These are phyloP conservation scores for Gigaspora rosea DNA, from an alignment of 192 early-diverging fungal genomes.

Conservation along the genomic window DNA sequence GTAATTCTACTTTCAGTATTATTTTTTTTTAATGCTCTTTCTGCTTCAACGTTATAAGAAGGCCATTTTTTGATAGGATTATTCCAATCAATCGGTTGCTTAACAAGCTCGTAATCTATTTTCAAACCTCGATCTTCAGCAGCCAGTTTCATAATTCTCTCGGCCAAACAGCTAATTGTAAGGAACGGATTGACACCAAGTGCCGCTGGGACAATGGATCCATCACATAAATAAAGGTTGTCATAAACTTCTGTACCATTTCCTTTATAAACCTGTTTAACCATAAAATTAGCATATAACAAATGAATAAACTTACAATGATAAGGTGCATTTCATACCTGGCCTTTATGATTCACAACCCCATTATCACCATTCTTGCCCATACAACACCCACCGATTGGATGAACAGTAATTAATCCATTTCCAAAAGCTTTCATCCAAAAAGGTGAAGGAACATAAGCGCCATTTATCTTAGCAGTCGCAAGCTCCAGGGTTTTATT, in stretches of 20 bases:
- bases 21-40: background rate
- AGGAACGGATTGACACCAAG: conserved; percentile 55
- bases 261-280: conserved; percentile 36
- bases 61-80: conserved; percentile 9
- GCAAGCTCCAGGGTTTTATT: conserved; percentile 35
- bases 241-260: conserved; percentile 45
- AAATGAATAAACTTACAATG: too few relatives aligned
- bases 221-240: conserved; percentile 51
- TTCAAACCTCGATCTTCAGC: conserved; percentile 42
- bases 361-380: conserved; percentile 39
- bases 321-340: conserved; percentile 9
- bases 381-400: conserved; percentile 50
- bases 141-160: conserved; percentile 40
- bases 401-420: conserved; percentile 47
- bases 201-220: conserved; percentile 47
- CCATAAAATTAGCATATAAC: background rate
- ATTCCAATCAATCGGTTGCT: conserved; percentile 39
- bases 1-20: conserved; percentile 13
- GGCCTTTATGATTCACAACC: conserved; percentile 54
- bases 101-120: conserved; percentile 43
- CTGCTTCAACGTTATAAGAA: conserved; percentile 1
- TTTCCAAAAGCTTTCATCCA: conserved; percentile 12
- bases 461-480: conserved; percentile 34
- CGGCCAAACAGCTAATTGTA: conserved; percentile 48
- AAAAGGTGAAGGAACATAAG: conserved; percentile 45